Percentiles rank a stretch among this genome's conserved stretches.
Evolutionary conservation across 75 land plant species (phyloP).

Genomic region (Selaginella moellendorffii): DNA sequence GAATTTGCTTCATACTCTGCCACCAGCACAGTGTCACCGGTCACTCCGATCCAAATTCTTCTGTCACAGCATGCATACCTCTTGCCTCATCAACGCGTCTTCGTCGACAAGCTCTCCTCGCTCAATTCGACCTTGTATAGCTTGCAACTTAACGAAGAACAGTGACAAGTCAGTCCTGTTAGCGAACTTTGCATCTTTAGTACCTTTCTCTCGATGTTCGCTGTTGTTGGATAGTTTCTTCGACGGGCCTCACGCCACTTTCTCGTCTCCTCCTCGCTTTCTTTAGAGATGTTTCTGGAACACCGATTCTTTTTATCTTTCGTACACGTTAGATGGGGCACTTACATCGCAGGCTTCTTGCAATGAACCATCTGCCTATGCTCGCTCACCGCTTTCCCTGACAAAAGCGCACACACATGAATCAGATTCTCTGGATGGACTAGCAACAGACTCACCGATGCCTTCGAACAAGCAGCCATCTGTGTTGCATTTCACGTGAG

Average conservation of each 20-base stretch:
- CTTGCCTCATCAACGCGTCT: constrained; percentile 43
- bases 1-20: constrained; percentile 77
- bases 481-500: constrained; percentile 25
- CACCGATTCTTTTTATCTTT: no score
- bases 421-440: no score
- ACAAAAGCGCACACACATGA: background rate
- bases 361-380: constrained; percentile 18
- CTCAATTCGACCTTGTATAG: constrained; percentile 14
- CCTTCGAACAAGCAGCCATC: constrained; percentile 23
- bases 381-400: constrained; percentile 27
- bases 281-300: no score
- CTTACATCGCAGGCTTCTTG: background rate
- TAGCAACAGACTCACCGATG: constrained; percentile 10
- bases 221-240: constrained; percentile 56
- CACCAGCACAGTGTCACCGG: background rate
- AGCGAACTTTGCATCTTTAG: background rate
- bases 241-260: constrained; percentile 75
- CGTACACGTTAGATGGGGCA: constrained; percentile 7
- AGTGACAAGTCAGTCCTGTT: background rate
- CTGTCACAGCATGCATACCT: constrained; percentile 33
- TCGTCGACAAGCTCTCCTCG: constrained; percentile 28
- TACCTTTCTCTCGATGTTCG: constrained; percentile 60
- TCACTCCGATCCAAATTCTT: background rate
- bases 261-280: constrained; percentile 45
- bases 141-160: constrained; percentile 28